These are phyloP conservation scores for Micromonas commoda DNA, from an alignment of 139 green algal species.

Conservation along the genomic window DNA sequence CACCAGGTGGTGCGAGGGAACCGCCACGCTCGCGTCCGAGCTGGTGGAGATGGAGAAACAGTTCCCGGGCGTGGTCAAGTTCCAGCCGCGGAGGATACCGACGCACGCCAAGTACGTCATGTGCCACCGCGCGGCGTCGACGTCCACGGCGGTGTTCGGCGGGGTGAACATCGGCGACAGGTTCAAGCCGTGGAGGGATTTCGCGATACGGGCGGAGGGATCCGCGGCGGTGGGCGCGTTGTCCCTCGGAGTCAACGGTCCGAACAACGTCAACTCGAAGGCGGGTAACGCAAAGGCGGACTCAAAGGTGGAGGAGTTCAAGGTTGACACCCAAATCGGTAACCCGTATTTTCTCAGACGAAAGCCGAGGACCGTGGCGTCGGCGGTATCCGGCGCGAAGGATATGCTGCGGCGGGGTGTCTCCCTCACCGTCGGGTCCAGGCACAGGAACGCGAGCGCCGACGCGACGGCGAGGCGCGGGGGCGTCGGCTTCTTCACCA, in stretches of 20 bases:
- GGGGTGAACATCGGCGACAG: slow-evolving; percentile 23
- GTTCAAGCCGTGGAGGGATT: slow-evolving; percentile 19
- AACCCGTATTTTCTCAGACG: too few species aligned
- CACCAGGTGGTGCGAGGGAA: slow-evolving; percentile 11
- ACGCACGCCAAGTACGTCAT: slow-evolving; percentile 18
- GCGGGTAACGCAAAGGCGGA: too few species aligned
- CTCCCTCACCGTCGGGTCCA: neutral
- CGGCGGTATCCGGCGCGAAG: too few species aligned
- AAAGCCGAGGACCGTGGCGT: too few species aligned
- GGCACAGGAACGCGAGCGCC: neutral
- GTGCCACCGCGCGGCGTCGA: neutral
- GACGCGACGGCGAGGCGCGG: neutral
- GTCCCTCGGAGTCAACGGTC: neutral
- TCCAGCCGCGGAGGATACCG: neutral
- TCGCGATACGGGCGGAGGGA: slow-evolving; percentile 1
- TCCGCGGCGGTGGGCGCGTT: neutral
- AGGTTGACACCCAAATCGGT: too few species aligned
- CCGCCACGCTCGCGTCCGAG: neutral
- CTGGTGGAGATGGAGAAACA: neutral
- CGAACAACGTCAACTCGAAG: too few species aligned
- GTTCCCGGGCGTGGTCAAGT: neutral
- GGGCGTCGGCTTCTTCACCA: neutral
- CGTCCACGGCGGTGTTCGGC: neutral
- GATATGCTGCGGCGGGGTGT: too few species aligned
- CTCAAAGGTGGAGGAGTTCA: too few species aligned